A percentile compares a stretch with the other conserved stretches of the same genome.
phyloP scores from a whole-genome alignment of 306 rosid genomes.

The Neltuma alba region DNA sequence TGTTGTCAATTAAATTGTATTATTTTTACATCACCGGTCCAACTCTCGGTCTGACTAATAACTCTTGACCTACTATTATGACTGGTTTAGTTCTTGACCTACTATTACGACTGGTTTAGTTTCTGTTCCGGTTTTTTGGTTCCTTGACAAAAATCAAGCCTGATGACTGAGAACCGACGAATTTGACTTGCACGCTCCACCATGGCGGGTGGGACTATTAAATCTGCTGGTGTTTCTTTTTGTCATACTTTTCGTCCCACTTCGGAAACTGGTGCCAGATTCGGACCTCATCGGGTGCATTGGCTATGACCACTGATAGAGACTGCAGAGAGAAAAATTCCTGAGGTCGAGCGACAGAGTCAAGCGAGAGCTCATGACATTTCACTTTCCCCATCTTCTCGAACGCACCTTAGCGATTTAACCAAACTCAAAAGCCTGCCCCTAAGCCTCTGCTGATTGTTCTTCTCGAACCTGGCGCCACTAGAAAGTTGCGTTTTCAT shows the following conservation, averaged over 20 bases:
- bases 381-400: constrained; percentile 46
- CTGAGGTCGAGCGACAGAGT: neutral
- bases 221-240: constrained; percentile 34
- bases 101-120: no score
- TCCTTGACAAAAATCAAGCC: neutral
- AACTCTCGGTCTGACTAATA: no score
- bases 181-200: constrained; percentile 43
- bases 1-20: no score
- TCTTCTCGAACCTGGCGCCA: constrained; percentile 15
- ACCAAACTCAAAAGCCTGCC: constrained; percentile 25
- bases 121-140: no score
- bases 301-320: constrained; percentile 32
- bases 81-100: no score
- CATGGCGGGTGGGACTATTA: constrained; percentile 32
- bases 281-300: constrained; percentile 35
- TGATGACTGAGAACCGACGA: neutral
- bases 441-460: constrained; percentile 53
- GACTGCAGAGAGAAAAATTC: constrained; percentile 24
- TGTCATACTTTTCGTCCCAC: constrained; percentile 44
- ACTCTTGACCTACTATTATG: no score
- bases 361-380: constrained; percentile 25
- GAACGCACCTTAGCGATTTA: neutral
- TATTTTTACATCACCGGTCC: no score
- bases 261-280: constrained; percentile 46
- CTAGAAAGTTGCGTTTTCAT: neutral